Evolutionary conservation across 352 stramenopile genomes (phyloP).

Genomic region (Pythium utonaiense): DNA sequence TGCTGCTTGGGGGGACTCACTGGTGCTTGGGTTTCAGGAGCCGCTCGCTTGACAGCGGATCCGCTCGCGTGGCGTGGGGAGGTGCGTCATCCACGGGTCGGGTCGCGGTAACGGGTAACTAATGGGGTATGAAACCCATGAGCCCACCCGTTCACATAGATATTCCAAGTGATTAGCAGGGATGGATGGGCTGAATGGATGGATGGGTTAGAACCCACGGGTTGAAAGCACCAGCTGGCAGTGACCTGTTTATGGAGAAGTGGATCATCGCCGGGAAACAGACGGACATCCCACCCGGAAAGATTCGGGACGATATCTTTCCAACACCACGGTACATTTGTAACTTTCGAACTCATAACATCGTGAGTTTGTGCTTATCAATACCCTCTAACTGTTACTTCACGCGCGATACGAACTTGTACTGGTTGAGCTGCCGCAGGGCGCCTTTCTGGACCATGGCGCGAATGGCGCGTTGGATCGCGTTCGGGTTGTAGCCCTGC

Average conservation of each 20-base stretch:
- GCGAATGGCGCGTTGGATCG: conserved; percentile 82
- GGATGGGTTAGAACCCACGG: not conserved
- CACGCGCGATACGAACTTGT: conserved; percentile 80
- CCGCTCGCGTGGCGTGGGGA: not conserved
- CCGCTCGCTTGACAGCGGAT: not conserved
- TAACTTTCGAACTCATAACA: not conserved
- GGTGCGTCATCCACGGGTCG: conserved; percentile 1
- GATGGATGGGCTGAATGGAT: not conserved
- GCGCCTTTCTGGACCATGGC: conserved; percentile 85
- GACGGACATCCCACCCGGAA: not conserved
- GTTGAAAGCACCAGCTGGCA: not conserved
- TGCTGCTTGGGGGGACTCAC: conserved; percentile 9
- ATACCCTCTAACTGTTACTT: conserved; percentile 37
- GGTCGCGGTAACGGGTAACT: not conserved
- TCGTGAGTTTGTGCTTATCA: too few species aligned
- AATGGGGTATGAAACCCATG: not conserved
- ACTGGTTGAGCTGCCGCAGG: conserved; percentile 79
- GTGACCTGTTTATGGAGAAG: not conserved
- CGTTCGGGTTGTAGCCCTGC: conserved; percentile 81
- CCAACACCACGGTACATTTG: not conserved
- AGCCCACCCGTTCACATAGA: not conserved
- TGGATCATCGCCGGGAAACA: conserved; percentile 1
- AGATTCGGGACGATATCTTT: not conserved
- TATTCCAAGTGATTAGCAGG: not conserved
- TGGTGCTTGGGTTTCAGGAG: conserved; percentile 24